Base-by-base conservation (phyloP, 2,329 filamentous ascomycete species). In the Purpureocillium lavendulum region DNA sequence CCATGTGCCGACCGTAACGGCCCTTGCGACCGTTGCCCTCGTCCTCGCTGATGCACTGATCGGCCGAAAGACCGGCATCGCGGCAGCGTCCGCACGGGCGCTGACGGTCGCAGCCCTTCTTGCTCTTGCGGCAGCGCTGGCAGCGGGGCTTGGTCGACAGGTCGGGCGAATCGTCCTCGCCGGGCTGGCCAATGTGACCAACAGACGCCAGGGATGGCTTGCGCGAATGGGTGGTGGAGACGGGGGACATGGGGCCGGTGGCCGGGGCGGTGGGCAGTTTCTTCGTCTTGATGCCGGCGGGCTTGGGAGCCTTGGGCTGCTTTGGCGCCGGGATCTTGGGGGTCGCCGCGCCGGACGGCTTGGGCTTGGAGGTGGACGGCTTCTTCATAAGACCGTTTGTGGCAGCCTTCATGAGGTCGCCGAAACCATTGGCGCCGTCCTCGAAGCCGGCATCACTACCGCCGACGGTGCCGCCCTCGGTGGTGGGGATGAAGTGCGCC, bases 111-210 rank as follows among this genome's bases (percentile, higher is more conserved):
- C 92, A 98, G 11, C 92, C 92, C 67, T 98, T 98, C 74, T 98
- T 98, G 68, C 90, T 97, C 77, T 98, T 98, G 55, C 92, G 84
- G 72, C 92, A 98, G 42, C 92, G 84, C 62, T 98, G 92, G 70
- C 92, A 98, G 46, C 92, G 88, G 41, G 92, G 92, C 66, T 97
- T 96, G 49, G 84, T 89, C 1, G 90, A 96, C 15, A 97, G 69
- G 52, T 98, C 90, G 3, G 89, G 92, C 36, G 95, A 71, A 41
- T 96, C 89, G 49, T 96, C 89, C 49, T 95, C 61, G 49, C 88
- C 87, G 26, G 71, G 69, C 7, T 68, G 66, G 5, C 70, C 63
- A 35, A 69, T 48, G 30, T 61, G 55, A 12, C 59, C 60, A 12
- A 62, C 63, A 12, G 86, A 87, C 10, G 80, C 74, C 41, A 82